These are phyloP conservation scores for Apiospora saccharicola DNA, from an alignment of 2,329 filamentous ascomycete species.

Conservation along the genomic window DNA sequence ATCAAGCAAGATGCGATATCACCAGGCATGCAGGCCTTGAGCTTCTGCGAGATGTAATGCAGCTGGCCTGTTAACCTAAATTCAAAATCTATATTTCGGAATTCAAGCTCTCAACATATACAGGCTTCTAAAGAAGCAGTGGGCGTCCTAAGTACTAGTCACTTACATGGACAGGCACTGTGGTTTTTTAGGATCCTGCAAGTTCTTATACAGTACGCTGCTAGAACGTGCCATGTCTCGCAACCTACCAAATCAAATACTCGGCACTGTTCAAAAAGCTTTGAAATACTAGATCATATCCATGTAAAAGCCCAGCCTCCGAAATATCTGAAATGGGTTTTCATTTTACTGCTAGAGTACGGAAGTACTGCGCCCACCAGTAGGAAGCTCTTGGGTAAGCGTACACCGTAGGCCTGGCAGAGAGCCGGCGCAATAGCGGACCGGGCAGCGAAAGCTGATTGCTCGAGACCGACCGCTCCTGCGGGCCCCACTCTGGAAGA, in stretches of 20 bases:
- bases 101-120: not conserved
- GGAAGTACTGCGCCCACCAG: slow-evolving; percentile 6
- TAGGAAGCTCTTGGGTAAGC: slow-evolving; percentile 8
- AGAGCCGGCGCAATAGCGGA: not conserved
- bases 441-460: slow-evolving; percentile 6
- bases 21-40: not conserved
- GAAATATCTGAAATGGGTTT: not conserved
- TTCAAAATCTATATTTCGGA: not conserved
- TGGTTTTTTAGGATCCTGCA: not conserved
- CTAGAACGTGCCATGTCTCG: not conserved
- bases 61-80: not conserved
- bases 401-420: not conserved
- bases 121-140: not conserved
- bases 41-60: not conserved
- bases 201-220: not conserved
- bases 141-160: not conserved
- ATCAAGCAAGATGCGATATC: not conserved
- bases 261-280: not conserved
- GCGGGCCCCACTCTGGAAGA: not conserved
- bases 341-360: not conserved
- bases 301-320: not conserved
- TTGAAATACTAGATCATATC: not conserved
- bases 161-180: not conserved
- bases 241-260: not conserved
- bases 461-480: slow-evolving; percentile 8